These are phyloP conservation scores for Populus hybrid DNA, from an alignment of 441 rosid species.

Conservation along the genomic window DNA sequence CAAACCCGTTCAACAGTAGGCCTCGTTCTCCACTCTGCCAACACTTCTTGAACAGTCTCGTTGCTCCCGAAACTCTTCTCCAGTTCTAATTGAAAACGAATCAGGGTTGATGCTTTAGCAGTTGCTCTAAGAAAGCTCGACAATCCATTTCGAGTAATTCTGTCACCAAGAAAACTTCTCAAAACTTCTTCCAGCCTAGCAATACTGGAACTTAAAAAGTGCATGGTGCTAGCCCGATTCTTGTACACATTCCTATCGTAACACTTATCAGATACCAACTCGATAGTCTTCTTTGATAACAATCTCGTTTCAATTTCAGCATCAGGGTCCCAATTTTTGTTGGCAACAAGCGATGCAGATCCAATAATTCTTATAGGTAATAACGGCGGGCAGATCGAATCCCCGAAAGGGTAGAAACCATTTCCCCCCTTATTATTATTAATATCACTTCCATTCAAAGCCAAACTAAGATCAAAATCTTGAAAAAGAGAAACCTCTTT, in stretches of 20 bases:
- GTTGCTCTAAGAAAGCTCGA: slow-evolving; percentile 43
- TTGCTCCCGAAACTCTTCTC: slow-evolving; percentile 45
- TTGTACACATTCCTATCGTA: slow-evolving; percentile 30
- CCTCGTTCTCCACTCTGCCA: slow-evolving; percentile 64
- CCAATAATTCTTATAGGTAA: slow-evolving; percentile 56
- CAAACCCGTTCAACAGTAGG: slow-evolving; percentile 56
- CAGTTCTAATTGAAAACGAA: slow-evolving; percentile 58
- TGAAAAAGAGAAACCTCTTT: slow-evolving; percentile 54
- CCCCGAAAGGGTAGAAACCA: slow-evolving; percentile 30
- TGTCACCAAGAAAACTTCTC: slow-evolving; percentile 35
- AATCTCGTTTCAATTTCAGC: slow-evolving; percentile 39
- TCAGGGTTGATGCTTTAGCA: slow-evolving; percentile 40
- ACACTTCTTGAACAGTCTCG: slow-evolving; percentile 27
- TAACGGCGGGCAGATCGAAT: slow-evolving; percentile 40
- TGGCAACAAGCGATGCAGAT: slow-evolving; percentile 56
- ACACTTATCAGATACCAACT: slow-evolving; percentile 62
- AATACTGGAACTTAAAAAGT: slow-evolving; percentile 44
- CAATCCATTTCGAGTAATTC: slow-evolving; percentile 17
- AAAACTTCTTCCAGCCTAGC: slow-evolving; percentile 40
- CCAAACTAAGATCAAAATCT: slow-evolving; percentile 24
- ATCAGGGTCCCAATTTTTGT: slow-evolving; percentile 39
- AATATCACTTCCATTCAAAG: slow-evolving; percentile 22
- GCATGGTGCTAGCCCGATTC: slow-evolving; percentile 29
- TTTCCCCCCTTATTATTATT: slow-evolving; percentile 15
- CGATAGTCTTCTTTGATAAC: slow-evolving; percentile 39